Conservation (phyloP, 2,329 filamentous ascomycete species). For the Diplodia intermedia region DNA sequence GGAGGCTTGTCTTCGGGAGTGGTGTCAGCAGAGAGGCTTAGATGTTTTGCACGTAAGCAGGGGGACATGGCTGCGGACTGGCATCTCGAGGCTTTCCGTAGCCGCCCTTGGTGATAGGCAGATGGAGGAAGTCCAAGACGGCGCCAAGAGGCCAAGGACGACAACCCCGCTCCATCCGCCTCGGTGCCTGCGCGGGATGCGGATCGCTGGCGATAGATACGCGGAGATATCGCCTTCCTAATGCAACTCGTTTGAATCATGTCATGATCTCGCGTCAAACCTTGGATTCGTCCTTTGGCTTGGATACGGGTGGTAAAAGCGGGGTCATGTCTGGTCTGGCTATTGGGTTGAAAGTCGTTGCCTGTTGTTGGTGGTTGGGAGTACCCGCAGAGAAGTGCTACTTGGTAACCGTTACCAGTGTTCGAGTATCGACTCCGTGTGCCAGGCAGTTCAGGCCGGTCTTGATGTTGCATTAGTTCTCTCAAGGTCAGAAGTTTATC, state of each 20-base stretch:
- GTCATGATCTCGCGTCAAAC: slow-evolving; percentile 5
- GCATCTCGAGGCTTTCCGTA: slow-evolving; percentile 17
- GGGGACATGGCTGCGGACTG: not conserved
- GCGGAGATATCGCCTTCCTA: slow-evolving; percentile 8
- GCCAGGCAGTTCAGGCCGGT: not conserved
- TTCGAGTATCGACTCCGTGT: not conserved
- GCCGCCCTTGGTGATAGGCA: slow-evolving; percentile 17
- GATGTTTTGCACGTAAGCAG: not conserved
- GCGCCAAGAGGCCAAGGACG: slow-evolving; percentile 18
- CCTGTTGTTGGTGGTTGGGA: not conserved
- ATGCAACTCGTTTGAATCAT: slow-evolving; percentile 16
- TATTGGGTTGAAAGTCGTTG: not conserved
- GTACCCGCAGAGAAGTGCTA: no score
- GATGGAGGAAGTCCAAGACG: slow-evolving; percentile 26
- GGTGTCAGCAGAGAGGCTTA: not conserved
- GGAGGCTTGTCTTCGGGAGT: not conserved
- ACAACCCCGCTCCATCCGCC: slow-evolving; percentile 14
- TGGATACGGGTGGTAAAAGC: not conserved
- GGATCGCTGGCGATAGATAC: slow-evolving; percentile 13
- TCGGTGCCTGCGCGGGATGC: slow-evolving; percentile 1
- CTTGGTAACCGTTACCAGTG: no score
- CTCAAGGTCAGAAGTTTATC: no score
- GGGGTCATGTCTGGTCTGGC: no score
- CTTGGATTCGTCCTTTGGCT: not conserved
- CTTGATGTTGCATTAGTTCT: no score